Base-by-base conservation (phyloP, 768 basidiomycete species). In the Leccinum longicurvipes region DNA sequence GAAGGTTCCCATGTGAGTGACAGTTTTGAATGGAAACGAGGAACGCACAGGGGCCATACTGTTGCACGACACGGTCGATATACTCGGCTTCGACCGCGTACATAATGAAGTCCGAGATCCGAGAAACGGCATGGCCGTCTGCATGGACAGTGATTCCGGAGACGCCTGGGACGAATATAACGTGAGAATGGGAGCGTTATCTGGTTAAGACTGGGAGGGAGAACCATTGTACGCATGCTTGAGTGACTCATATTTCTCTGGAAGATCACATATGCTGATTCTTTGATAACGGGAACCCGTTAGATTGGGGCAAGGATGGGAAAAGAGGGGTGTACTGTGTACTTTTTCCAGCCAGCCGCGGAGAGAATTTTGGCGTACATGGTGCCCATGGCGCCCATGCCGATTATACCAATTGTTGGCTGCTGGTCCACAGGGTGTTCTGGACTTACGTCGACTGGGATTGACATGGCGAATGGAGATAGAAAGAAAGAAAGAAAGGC, bases 301-400 rank as follows among this genome's bases (percentile, higher is more conserved):
- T 6, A 41, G 31, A 12, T 32, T 52, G 48, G 23, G 17, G 4
- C 1, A 21, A 8, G 14, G 29, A 17, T 23, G 51, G n/a, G 51
- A 60, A 24, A 29, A 45, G 32, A 1, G 27, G 14, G 47, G 36
- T 39, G 36, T 39, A 39, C 36, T 39, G 36, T 32, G 28, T 58
- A 93, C 95, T 84, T 89, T 72, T 85, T 82, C 86, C 92, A 93
- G 2, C 96, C 94, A 10, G 87, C 93, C 6, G 77, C 76, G 11
- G 85, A 82, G 24, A 99, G 77, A n/a, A 76, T 69, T 17, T 78
- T 80, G 0, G 93, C 93, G 69, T 98, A 98, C 93, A 98, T 93
- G 66, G 76, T 78, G 2, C 96, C 96, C 96, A 98, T 98, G 49
- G 90, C 91, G 1, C 95, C 95, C 94, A 98, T 97, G 2, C 96